A percentile compares a stretch with the other conserved stretches of the same genome.
phyloP scores from a whole-genome alignment of 1,284 basidiomycete genomes.

The Limonomyces culmigenus region DNA sequence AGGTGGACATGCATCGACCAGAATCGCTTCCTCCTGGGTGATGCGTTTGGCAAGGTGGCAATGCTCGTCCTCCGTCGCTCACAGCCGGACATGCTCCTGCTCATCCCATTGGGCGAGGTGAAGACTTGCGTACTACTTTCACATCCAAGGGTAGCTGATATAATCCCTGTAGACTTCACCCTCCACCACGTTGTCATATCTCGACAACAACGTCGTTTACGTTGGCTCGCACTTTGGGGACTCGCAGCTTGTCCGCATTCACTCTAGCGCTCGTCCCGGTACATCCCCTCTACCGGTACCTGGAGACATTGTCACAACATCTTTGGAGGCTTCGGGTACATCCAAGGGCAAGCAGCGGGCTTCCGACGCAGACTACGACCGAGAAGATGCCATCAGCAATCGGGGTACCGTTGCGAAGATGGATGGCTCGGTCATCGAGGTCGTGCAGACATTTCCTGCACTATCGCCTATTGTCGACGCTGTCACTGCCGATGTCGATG shows the following conservation, averaged over 20 bases:
- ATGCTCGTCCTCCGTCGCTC: conserved; percentile 40
- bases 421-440: conserved; percentile 33
- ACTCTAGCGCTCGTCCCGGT: conserved; percentile 24
- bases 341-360: conserved; percentile 16
- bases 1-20: conserved; percentile 16
- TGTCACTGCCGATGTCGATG: conserved; percentile 57
- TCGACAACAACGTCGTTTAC: conserved; percentile 62
- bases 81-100: conserved; percentile 28
- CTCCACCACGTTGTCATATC: conserved; percentile 58
- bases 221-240: conserved; percentile 76
- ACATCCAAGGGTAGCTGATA: neutral
- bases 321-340: no score
- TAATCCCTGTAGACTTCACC: conserved; percentile 45
- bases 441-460: conserved; percentile 57
- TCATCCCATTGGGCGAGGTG: conserved; percentile 63
- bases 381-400: conserved; percentile 6
- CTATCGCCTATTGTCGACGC: conserved; percentile 85
- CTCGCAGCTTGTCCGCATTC: conserved; percentile 58
- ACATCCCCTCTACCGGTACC: no score
- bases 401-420: conserved; percentile 30
- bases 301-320: no score
- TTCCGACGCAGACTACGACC: conserved; percentile 6
- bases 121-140: conserved; percentile 8
- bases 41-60: conserved; percentile 59
- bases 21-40: conserved; percentile 47